A percentile compares a stretch with the other conserved stretches of the same genome.
phyloP scores from a whole-genome alignment of 352 stramenopile species.

The Phytophthora ramorum region DNA sequence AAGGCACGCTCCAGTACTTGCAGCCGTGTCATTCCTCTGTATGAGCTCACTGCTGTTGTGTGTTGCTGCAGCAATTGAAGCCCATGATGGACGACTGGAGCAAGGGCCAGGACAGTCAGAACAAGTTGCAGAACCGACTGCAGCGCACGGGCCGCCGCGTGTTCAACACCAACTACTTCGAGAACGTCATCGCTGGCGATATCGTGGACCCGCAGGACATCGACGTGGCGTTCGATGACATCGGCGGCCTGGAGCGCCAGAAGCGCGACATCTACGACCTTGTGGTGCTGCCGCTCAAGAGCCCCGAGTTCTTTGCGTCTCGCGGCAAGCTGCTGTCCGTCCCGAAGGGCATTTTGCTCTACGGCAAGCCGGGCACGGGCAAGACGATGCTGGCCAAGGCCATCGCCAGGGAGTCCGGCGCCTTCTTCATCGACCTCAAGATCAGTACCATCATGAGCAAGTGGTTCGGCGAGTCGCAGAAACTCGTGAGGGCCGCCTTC shows the following conservation, averaged over 20 bases:
- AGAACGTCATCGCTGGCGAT: slow-evolving; percentile 93
- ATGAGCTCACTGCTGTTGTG: background rate
- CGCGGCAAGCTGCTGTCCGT: slow-evolving; percentile 88
- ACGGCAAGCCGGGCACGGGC: slow-evolving; percentile 83
- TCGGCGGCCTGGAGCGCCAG: slow-evolving; percentile 96
- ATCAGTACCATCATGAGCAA: slow-evolving; percentile 93
- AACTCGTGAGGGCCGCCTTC: slow-evolving; percentile 94
- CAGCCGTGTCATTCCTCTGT: background rate
- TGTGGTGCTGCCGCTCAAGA: slow-evolving; percentile 93
- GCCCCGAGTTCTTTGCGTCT: slow-evolving; percentile 92
- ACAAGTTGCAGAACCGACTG: slow-evolving; percentile 80
- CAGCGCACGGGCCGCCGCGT: slow-evolving; percentile 63
- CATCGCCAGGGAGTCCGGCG: slow-evolving; percentile 95
- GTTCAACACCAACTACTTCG: slow-evolving; percentile 88
- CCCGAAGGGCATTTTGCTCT: slow-evolving; percentile 88
- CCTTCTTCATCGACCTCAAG: slow-evolving; percentile 92
- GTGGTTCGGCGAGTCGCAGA: slow-evolving; percentile 93
- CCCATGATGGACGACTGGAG: slow-evolving; percentile 87
- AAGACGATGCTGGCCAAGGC: slow-evolving; percentile 96
- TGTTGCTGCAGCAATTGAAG: slow-evolving; percentile 59
- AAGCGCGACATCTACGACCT: slow-evolving; percentile 97
- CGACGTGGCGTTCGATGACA: slow-evolving; percentile 93
- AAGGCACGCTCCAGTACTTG: slow-evolving; percentile 47
- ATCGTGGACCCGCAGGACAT: slow-evolving; percentile 95
- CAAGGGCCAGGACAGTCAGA: slow-evolving; percentile 62